Conservation (phyloP, 192 early-diverging fungal species). For the Backusella psychrophila region DNA sequence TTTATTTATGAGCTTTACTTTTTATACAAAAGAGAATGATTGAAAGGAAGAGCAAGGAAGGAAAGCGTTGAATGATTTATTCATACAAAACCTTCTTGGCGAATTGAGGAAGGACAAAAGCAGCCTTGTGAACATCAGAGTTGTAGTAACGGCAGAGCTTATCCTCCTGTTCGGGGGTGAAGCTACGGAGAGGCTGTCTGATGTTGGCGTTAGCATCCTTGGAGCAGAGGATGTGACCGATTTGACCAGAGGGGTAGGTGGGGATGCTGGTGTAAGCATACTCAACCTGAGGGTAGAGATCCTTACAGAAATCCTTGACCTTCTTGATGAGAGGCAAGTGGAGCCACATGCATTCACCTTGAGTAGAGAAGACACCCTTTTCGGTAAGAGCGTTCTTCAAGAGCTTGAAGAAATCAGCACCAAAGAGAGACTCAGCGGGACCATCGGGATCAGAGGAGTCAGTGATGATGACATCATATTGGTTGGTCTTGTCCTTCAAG, state of each 20-base stretch:
- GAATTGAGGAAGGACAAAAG: conserved; percentile 94
- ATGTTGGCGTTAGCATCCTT: conserved; percentile 77
- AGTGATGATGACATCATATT: conserved; percentile 98
- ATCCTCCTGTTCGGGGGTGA: conserved; percentile 76
- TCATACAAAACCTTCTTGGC: conserved; percentile 54
- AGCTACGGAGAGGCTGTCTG: conserved; percentile 72
- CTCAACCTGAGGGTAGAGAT: conserved; percentile 87
- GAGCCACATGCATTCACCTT: conserved; percentile 99
- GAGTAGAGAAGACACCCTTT: conserved; percentile 93
- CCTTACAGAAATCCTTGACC: conserved; percentile 76
- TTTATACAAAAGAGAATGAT: background rate
- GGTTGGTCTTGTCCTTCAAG: conserved; percentile 81
- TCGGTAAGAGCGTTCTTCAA: conserved; percentile 87
- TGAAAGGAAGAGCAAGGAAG: background rate
- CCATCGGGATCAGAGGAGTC: conserved; percentile 97
- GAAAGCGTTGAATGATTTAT: conserved; percentile 7
- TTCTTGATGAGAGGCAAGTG: conserved; percentile 90
- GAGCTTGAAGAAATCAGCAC: conserved; percentile 89
- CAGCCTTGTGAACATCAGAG: conserved; percentile 85
- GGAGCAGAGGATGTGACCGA: conserved; percentile 93
- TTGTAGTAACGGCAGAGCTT: conserved; percentile 92
- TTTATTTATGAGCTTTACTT: background rate
- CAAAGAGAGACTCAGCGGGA: conserved; percentile 94
- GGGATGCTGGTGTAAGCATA: conserved; percentile 96
- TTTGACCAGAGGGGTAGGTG: conserved; percentile 97